These are phyloP conservation scores for Metschnikowia kunwiensis DNA, from an alignment of 805 yeast genomes.

Conservation along the genomic window DNA sequence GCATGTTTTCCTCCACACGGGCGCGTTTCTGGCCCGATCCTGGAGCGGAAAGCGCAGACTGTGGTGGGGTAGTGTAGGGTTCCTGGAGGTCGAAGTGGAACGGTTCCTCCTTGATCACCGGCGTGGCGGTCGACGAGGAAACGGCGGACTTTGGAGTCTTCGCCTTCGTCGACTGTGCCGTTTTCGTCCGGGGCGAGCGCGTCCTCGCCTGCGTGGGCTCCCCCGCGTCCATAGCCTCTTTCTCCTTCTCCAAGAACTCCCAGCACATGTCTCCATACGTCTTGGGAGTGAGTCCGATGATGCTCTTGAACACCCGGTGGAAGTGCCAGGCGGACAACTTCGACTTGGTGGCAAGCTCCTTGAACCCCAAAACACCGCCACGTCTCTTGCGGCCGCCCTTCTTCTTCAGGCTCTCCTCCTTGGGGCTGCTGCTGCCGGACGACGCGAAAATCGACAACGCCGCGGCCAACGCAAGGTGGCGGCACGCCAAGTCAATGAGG, in stretches of 20 bases:
- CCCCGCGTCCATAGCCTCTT: conserved; percentile 9
- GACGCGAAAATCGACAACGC: conserved; percentile 40
- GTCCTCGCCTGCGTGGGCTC: background rate
- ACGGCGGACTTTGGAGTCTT: background rate
- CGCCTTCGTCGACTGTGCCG: too few relatives aligned
- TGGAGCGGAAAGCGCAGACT: conserved; percentile 2
- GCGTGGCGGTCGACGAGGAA: conserved; percentile 1
- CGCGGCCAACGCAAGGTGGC: conserved; percentile 81
- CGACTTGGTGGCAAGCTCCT: conserved; percentile 81
- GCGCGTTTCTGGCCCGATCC: conserved; percentile 7
- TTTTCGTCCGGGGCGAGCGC: background rate
- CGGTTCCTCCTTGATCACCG: conserved; percentile 7
- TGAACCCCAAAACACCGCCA: conserved; percentile 79
- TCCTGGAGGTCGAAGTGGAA: conserved; percentile 2
- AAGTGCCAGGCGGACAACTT: conserved; percentile 90
- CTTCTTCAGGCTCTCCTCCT: conserved; percentile 17
- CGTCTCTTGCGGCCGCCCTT: conserved; percentile 47
- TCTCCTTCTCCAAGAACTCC: conserved; percentile 45
- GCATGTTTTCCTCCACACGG: conserved; percentile 9
- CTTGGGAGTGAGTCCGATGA: conserved; percentile 84
- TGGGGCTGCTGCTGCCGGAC: conserved; percentile 20
- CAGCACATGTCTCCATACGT: conserved; percentile 84
- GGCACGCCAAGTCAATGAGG: conserved; percentile 73
- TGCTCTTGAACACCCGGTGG: conserved; percentile 83
- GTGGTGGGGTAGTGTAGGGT: conserved; percentile 9